Conservation (phyloP, 108 stramenopile genomes). For the Skeletonema costatum region DNA sequence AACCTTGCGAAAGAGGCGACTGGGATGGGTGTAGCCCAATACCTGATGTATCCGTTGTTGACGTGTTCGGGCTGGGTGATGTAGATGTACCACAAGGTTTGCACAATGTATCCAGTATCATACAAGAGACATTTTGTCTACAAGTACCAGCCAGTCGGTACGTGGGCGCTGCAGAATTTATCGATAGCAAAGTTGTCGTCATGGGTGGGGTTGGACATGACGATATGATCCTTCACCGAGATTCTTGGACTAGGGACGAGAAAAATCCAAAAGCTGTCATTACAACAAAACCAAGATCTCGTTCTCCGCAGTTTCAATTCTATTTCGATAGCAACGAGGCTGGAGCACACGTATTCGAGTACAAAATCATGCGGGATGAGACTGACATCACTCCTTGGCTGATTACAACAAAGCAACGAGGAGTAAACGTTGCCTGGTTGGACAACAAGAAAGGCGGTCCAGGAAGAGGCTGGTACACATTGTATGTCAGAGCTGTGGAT, state of each 20-base stretch:
- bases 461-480: slow-evolving; percentile 73
- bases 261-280: slow-evolving; percentile 65
- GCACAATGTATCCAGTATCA: slow-evolving; percentile 31
- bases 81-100: slow-evolving; percentile 34
- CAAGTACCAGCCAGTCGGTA: slow-evolving; percentile 35
- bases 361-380: slow-evolving; percentile 63
- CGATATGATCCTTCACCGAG: slow-evolving; percentile 32
- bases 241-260: slow-evolving; percentile 83
- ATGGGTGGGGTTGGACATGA: slow-evolving; percentile 42
- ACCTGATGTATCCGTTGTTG: slow-evolving; percentile 16
- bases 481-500: slow-evolving; percentile 76
- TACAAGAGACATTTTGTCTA: slow-evolving; percentile 50
- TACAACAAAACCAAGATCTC: slow-evolving; percentile 41
- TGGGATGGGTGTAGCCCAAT: slow-evolving; percentile 66
- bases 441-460: slow-evolving; percentile 69
- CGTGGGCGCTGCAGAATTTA: slow-evolving; percentile 38
- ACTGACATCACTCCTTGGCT: slow-evolving; percentile 67
- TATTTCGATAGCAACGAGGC: slow-evolving; percentile 49
- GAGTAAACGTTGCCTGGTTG: slow-evolving; percentile 67
- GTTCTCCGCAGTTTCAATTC: slow-evolving; percentile 47
- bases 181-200: slow-evolving; percentile 42
- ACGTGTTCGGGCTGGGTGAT: slow-evolving; percentile 51
- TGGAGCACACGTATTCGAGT: slow-evolving; percentile 70
- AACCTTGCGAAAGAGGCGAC: slow-evolving; percentile 28
- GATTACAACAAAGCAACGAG: slow-evolving; percentile 30